Conservation (phyloP, 805 yeast species). For the Myxozyma lipomycoides region DNA sequence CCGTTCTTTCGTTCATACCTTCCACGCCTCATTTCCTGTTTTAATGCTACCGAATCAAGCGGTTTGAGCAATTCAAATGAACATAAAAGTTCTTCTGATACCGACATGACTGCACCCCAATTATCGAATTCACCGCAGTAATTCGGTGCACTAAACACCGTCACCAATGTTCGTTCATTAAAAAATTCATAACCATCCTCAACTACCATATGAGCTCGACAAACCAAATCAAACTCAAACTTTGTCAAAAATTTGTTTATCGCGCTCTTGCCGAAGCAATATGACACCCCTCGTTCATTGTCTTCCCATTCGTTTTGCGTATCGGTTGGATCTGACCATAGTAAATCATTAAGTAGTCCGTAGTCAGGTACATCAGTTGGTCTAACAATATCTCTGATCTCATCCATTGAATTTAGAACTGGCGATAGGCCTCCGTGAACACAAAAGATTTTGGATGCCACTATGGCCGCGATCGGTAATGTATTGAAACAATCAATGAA, state of each 20-base stretch:
- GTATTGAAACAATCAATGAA: conserved; percentile 95
- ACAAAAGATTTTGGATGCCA: conserved; percentile 90
- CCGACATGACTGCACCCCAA: conserved; percentile 99
- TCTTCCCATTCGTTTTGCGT: conserved; percentile 83
- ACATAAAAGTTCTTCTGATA: conserved; percentile 85
- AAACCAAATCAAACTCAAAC: conserved; percentile 75
- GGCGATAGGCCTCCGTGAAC: conserved; percentile 85
- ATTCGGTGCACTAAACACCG: conserved; percentile 72
- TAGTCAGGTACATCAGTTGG: conserved; percentile 86
- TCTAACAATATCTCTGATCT: conserved; percentile 66
- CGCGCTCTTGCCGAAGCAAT: conserved; percentile 74
- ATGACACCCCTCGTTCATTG: conserved; percentile 78
- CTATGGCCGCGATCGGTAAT: conserved; percentile 90
- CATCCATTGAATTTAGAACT: conserved; percentile 66
- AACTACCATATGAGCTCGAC: conserved; percentile 85
- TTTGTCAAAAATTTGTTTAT: conserved; percentile 70
- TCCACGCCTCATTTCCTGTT: conserved; percentile 74
- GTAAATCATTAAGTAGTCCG: conserved; percentile 69
- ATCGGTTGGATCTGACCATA: conserved; percentile 86
- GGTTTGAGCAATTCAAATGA: conserved; percentile 93
- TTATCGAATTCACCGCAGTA: conserved; percentile 83
- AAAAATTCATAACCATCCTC: conserved; percentile 77
- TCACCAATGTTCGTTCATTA: conserved; percentile 65
- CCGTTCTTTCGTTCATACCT: conserved; percentile 70
- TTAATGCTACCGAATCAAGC: conserved; percentile 84